phyloP scores from a whole-genome alignment of 345 rosid species.

The Excoecaria cochinchinensis region DNA sequence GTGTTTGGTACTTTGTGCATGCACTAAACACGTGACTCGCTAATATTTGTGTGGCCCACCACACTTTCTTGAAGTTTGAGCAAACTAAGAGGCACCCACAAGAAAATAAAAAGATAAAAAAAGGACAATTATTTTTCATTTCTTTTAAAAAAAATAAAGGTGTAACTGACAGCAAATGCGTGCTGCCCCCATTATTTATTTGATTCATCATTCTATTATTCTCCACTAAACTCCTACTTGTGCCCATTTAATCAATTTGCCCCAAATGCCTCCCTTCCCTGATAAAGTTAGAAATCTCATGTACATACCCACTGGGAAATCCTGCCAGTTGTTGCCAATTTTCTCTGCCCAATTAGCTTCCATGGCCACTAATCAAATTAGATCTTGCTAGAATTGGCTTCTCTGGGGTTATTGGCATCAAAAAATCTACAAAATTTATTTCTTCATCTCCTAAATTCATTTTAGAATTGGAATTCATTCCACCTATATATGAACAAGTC shows the following conservation, averaged over 20 bases:
- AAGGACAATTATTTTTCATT: too few relatives aligned
- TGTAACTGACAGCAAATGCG: too few relatives aligned
- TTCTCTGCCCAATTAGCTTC: conserved; percentile 20
- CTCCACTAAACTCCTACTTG: conserved; percentile 19
- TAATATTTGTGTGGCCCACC: too few relatives aligned
- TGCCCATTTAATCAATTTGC: conserved; percentile 21
- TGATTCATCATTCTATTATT: conserved; percentile 29
- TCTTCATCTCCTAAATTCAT: conserved; percentile 34
- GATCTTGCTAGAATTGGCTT: conserved; percentile 36
- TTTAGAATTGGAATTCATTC: conserved; percentile 34
- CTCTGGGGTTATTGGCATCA: conserved; percentile 48
- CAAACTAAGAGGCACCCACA: too few relatives aligned
- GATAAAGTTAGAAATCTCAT: conserved; percentile 20
- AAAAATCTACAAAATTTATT: conserved; percentile 34
- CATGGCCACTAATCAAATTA: conserved; percentile 25
- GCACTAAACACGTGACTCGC: too few relatives aligned
- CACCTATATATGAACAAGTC: not conserved
- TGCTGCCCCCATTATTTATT: not conserved
- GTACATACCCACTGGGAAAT: conserved; percentile 26
- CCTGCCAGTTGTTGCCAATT: conserved; percentile 36
- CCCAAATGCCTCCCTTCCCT: conserved; percentile 23
- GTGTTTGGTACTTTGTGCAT: too few relatives aligned
- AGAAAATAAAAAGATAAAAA: too few relatives aligned
- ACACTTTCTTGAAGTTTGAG: too few relatives aligned
- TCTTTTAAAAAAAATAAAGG: too few relatives aligned